Percentiles rank a stretch among this genome's conserved stretches.
Evolutionary conservation across 2,329 filamentous ascomycete genomes (phyloP).

Genomic region (Cladophialophora chaetospira): DNA sequence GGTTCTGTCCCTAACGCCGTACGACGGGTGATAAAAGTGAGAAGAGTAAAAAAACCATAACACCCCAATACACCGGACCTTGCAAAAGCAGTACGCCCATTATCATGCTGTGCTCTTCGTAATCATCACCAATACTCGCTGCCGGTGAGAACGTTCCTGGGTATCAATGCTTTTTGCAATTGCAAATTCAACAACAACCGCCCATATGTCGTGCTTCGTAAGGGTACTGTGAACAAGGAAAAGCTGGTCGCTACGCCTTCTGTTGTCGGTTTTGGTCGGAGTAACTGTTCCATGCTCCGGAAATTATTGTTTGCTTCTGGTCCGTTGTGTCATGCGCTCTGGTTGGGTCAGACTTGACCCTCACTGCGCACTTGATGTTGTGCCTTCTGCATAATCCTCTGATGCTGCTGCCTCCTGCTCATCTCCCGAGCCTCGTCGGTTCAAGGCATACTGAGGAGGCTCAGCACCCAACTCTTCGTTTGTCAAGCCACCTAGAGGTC

Average conservation of each 20-base stretch:
- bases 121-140: not conserved
- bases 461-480: conserved; percentile 33
- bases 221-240: not conserved
- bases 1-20: too few species aligned
- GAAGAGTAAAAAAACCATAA: not conserved
- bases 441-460: conserved; percentile 23
- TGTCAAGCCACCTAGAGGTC: conserved; percentile 22
- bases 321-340: too few species aligned
- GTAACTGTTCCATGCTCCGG: too few species aligned
- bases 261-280: not conserved
- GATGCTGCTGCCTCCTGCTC: not conserved
- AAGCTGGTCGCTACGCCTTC: not conserved
- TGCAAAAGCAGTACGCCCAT: not conserved
- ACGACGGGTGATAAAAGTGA: too few species aligned
- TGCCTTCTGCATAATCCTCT: conserved; percentile 28
- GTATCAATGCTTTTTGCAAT: conserved; percentile 1
- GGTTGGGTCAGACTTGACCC: too few species aligned
- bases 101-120: not conserved
- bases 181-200: not conserved
- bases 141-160: not conserved
- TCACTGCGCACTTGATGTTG: conserved; percentile 8
- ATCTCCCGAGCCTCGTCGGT: conserved; percentile 6
- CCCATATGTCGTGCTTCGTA: not conserved
- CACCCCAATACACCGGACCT: not conserved
- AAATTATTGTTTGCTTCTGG: too few species aligned